Conservation (phyloP, 345 rosid genomes). For the Citrus sp. region DNA sequence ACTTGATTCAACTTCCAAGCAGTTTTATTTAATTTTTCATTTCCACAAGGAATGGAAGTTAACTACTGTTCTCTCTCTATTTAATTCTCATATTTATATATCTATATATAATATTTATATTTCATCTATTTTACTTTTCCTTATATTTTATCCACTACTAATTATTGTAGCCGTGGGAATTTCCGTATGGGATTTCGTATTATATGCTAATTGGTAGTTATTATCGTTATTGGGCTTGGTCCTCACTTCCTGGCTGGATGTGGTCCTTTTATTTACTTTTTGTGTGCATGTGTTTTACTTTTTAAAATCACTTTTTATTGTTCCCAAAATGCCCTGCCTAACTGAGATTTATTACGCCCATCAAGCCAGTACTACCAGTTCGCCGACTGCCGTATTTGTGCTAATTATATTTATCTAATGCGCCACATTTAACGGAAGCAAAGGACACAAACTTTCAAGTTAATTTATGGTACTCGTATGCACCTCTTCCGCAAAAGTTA, state of each 20-base stretch:
- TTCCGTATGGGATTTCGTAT: constrained; percentile 12
- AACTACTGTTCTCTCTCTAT: background rate
- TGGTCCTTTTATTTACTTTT: background rate
- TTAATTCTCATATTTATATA: too few species aligned
- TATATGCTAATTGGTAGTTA: constrained; percentile 28
- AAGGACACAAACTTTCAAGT: background rate
- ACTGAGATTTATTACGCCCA: background rate
- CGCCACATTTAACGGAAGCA: too few species aligned
- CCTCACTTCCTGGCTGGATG: background rate
- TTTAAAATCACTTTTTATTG: background rate
- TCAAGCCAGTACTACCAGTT: too few species aligned
- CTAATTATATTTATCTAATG: background rate
- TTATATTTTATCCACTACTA: background rate
- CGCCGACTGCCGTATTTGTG: background rate
- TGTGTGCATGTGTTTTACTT: background rate
- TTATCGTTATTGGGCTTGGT: constrained; percentile 29
- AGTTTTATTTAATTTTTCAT: too few species aligned
- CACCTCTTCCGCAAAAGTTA: background rate
- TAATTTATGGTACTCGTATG: background rate
- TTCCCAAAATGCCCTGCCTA: background rate
- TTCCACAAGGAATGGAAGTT: background rate
- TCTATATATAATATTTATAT: too few species aligned
- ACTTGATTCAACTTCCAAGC: constrained; percentile 21
- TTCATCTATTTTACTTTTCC: background rate
- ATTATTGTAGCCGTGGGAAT: constrained; percentile 9